A percentile compares a stretch with the other conserved stretches of the same genome.
Evolutionary conservation across 2,329 filamentous ascomycete genomes (phyloP).

Genomic region (Fusarium nematophilum): DNA sequence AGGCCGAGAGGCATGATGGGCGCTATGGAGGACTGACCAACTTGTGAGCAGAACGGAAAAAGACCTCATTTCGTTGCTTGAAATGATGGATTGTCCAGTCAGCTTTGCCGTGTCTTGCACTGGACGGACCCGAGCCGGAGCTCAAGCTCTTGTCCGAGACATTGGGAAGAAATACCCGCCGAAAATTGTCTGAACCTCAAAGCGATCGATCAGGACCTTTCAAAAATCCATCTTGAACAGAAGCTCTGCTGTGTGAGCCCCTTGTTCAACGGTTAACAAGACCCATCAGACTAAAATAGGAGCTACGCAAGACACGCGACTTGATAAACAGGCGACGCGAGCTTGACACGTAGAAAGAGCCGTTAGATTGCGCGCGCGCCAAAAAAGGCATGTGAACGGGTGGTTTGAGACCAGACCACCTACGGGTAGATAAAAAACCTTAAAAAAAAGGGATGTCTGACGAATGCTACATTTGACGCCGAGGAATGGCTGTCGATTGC

Average conservation of each 20-base stretch:
- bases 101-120: too few relatives aligned
- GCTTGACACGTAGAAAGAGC: conserved; percentile 25
- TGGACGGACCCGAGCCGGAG: too few relatives aligned
- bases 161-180: too few relatives aligned
- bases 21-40: neutral
- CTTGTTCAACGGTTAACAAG: neutral
- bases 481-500: conserved; percentile 31
- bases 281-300: conserved; percentile 14
- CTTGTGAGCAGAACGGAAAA: too few relatives aligned
- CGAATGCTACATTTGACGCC: neutral
- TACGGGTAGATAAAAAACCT: neutral
- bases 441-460: conserved; percentile 25
- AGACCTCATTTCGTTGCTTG: too few relatives aligned
- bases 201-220: too few relatives aligned
- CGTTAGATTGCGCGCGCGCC: conserved; percentile 28
- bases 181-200: too few relatives aligned
- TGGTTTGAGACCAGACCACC: neutral
- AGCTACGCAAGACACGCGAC: conserved; percentile 17
- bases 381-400: neutral
- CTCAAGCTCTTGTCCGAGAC: too few relatives aligned
- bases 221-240: neutral
- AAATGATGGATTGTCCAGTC: too few relatives aligned
- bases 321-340: conserved; percentile 21
- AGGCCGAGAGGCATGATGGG: conserved; percentile 2
- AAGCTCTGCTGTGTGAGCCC: neutral